Evolutionary conservation across 352 stramenopile genomes (phyloP), one percentile per base, ranked within the genome.

Genomic region (Phytopythium delawarense): DNA sequence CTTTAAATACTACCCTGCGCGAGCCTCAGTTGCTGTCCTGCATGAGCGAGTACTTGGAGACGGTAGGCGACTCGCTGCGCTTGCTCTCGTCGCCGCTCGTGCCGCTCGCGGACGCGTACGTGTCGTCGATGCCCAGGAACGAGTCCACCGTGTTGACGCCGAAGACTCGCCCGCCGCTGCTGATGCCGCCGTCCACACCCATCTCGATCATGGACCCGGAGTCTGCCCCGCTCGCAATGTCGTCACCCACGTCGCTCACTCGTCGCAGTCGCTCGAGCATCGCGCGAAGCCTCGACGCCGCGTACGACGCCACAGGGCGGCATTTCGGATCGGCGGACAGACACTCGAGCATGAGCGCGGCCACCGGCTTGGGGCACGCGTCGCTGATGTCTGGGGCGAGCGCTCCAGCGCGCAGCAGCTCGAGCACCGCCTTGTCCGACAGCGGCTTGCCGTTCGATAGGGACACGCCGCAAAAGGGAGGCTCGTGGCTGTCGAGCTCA

Each of bases 401-500:
- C 0, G 78, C 78, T 8, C 82, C 79, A 6, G 70, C 76, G 9
- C 70, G 70, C 40, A 89, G 61, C 7, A 88, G 64, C 61, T 91
- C 70, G 0, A 87, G 61, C 44, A 91, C 76, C 9, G 71, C 66
- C 7, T 63, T 64, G 46, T 89, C 82, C 0, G 70, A 69, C 20
- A 92, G 52, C 12, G 76, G 72, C 37, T 76, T 46, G 23, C 84
- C 79, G 44, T 76, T 88, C 13, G 79, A 87, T 0, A 84, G 53
- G 21, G 72, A 78, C 8, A 90, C 64, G 35, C 90, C 79, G 5
- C 70, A 82, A 59, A 89, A 92, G 5, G 84, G 84, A 13, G 83
- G 62, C 55, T 89, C 76, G 56, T 91, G 81, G 35, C 64, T 89
- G 58, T 91, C 84, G 5, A 92, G 63, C 67, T 92, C 84, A 7